Percentiles rank a stretch among this genome's conserved stretches.
Evolutionary conservation across 306 rosid genomes (phyloP).

Genomic region (Quercus wislizeni): DNA sequence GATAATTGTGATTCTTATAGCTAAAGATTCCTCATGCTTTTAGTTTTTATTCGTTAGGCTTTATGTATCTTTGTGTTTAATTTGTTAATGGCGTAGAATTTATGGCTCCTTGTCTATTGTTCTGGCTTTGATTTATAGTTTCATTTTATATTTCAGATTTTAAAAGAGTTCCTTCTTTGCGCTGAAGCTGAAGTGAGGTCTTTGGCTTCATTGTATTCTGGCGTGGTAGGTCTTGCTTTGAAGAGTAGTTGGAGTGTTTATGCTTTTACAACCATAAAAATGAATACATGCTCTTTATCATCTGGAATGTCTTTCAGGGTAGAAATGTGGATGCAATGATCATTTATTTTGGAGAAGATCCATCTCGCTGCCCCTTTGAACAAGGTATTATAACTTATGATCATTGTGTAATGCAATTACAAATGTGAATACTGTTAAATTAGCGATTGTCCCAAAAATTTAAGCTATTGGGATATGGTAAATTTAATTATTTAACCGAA

Average conservation of each 20-base stretch:
- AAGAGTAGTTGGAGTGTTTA: background rate
- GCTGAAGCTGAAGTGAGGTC: conserved; percentile 93
- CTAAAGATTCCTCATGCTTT: background rate
- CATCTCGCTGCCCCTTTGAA: conserved; percentile 82
- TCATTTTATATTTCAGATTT: conserved; percentile 40
- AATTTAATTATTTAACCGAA: too few relatives aligned
- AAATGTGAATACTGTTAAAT: too few relatives aligned
- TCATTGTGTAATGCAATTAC: background rate
- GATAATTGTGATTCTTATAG: background rate
- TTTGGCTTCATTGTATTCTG: conserved; percentile 76
- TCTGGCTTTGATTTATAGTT: background rate
- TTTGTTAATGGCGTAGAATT: background rate
- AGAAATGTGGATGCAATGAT: conserved; percentile 80
- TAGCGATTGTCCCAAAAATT: too few relatives aligned
- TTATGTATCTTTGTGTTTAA: background rate
- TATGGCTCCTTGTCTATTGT: background rate
- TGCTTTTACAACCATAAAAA: conserved; percentile 1
- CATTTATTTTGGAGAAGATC: conserved; percentile 95
- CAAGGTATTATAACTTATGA: conserved; percentile 56
- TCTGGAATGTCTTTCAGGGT: conserved; percentile 54
- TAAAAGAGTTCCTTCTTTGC: conserved; percentile 68
- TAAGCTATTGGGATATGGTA: too few relatives aligned
- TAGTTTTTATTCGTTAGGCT: background rate
- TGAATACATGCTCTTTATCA: conserved; percentile 9
- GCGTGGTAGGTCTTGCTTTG: conserved; percentile 62